Conservation (phyloP, 257 asterid species). For the Gentiana straminea region DNA sequence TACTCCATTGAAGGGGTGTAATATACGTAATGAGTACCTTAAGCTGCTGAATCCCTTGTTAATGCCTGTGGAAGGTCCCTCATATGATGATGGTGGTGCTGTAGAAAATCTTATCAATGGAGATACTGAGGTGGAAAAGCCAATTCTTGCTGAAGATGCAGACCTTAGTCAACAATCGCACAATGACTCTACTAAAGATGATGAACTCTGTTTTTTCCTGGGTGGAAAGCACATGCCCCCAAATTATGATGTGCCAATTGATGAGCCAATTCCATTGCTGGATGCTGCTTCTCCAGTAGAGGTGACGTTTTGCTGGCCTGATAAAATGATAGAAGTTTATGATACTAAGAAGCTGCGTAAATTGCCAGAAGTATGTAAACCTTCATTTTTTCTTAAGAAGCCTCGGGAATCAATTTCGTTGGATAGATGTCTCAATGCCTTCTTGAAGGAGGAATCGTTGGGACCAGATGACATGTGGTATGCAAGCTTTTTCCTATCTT, state of each 20-base stretch:
- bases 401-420: conserved; percentile 40
- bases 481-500: conserved; percentile 8
- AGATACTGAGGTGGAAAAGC: conserved; percentile 23
- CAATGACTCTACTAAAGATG: conserved; percentile 15
- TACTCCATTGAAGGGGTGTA: conserved; percentile 40
- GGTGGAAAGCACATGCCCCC: conserved; percentile 2
- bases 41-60: conserved; percentile 40
- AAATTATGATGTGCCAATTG: conserved; percentile 28
- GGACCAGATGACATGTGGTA: conserved; percentile 83
- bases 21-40: conserved; percentile 36
- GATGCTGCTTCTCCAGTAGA: conserved; percentile 7
- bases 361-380: conserved; percentile 37
- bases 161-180: neutral
- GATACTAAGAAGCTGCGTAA: conserved; percentile 27
- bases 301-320: conserved; percentile 47
- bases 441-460: conserved; percentile 69
- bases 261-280: conserved; percentile 30
- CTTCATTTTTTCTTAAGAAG: conserved; percentile 14
- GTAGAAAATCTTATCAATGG: conserved; percentile 10
- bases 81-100: conserved; percentile 18
- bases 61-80: conserved; percentile 24
- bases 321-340: conserved; percentile 33
- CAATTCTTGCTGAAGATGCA: conserved; percentile 1
- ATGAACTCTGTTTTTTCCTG: conserved; percentile 11
- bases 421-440: conserved; percentile 51